phyloP scores from a whole-genome alignment of 2,329 filamentous ascomycete genomes.

The Nannizziopsis barbatae region DNA sequence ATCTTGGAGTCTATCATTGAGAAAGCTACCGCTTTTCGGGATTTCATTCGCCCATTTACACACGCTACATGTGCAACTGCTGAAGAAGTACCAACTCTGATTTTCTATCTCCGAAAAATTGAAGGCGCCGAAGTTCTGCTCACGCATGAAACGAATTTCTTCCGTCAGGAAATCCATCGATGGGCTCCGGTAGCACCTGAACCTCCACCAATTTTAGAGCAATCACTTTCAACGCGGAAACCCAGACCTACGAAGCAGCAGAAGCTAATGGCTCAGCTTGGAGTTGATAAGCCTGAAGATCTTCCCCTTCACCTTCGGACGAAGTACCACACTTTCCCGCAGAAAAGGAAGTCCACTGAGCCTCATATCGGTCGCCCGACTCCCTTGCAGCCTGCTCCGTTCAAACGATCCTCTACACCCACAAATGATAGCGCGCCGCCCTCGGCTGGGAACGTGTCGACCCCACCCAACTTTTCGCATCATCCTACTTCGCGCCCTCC shows the following conservation, averaged over 20 bases:
- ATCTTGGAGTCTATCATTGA: slow-evolving; percentile 76
- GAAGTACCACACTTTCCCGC: slow-evolving; percentile 55
- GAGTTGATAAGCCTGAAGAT: slow-evolving; percentile 81
- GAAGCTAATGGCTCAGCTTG: slow-evolving; percentile 80
- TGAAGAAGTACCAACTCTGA: slow-evolving; percentile 76
- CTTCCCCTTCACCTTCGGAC: slow-evolving; percentile 71
- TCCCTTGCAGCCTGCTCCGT: slow-evolving; percentile 25
- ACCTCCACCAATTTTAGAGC: slow-evolving; percentile 72
- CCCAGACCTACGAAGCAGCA: slow-evolving; percentile 93
- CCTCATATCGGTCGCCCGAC: slow-evolving; percentile 22
- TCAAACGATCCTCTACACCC: slow-evolving; percentile 20
- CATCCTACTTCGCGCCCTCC: slow-evolving; percentile 21
- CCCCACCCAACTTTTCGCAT: slow-evolving; percentile 19
- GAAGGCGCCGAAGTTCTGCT: slow-evolving; percentile 92
- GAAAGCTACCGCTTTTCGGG: slow-evolving; percentile 71
- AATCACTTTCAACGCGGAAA: slow-evolving; percentile 85
- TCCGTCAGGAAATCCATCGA: slow-evolving; percentile 88
- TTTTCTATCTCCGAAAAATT: slow-evolving; percentile 93
- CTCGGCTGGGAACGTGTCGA: slow-evolving; percentile 25
- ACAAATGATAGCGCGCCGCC: slow-evolving; percentile 23
- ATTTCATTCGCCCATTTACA: slow-evolving; percentile 68
- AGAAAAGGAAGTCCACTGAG: slow-evolving; percentile 59
- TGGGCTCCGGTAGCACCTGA: slow-evolving; percentile 84
- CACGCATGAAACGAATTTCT: slow-evolving; percentile 91
- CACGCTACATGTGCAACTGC: slow-evolving; percentile 70